Percentiles rank a stretch among this genome's conserved stretches.
These are phyloP conservation scores for Geotrichum candidum DNA, from an alignment of 1,139 yeast genomes.

Conservation along the genomic window DNA sequence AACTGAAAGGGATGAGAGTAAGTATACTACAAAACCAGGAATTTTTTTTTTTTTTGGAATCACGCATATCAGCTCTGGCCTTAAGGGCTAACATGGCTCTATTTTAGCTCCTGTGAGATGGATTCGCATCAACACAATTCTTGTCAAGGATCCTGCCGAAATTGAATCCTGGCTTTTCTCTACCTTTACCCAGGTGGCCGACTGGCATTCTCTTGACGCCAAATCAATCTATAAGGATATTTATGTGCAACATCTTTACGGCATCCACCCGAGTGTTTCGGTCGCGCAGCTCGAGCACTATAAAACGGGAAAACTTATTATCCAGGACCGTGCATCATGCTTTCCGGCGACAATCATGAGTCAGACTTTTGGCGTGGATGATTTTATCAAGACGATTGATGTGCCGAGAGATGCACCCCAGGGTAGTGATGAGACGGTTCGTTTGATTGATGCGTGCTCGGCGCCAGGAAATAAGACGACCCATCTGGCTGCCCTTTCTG, in stretches of 20 bases:
- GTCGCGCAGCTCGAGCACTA: constrained; percentile 64
- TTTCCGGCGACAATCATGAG: constrained; percentile 83
- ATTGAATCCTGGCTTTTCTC: constrained; percentile 32
- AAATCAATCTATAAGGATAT: constrained; percentile 57
- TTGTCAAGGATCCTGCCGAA: constrained; percentile 25
- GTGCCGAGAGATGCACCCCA: neutral
- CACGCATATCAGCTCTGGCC: no score
- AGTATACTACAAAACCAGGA: no score
- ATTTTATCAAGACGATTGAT: constrained; percentile 20
- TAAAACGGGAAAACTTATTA: constrained; percentile 67
- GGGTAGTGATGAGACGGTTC: neutral
- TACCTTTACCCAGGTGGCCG: constrained; percentile 5
- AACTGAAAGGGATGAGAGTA: constrained; percentile 36
- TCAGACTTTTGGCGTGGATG: constrained; percentile 46
- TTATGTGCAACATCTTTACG: constrained; percentile 68
- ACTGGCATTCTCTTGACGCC: constrained; percentile 14
- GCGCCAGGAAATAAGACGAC: constrained; percentile 99
- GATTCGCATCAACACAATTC: constrained; percentile 71
- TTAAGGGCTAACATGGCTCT: no score
- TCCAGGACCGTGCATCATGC: constrained; percentile 95
- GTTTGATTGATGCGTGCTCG: constrained; percentile 83
- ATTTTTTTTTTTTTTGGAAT: no score
- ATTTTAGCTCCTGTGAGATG: constrained; percentile 67
- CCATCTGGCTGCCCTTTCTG: constrained; percentile 61
- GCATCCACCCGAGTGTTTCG: constrained; percentile 57